Evolutionary conservation across 2,329 filamentous ascomycete species (phyloP).

Genomic region (Botryotinia convoluta): DNA sequence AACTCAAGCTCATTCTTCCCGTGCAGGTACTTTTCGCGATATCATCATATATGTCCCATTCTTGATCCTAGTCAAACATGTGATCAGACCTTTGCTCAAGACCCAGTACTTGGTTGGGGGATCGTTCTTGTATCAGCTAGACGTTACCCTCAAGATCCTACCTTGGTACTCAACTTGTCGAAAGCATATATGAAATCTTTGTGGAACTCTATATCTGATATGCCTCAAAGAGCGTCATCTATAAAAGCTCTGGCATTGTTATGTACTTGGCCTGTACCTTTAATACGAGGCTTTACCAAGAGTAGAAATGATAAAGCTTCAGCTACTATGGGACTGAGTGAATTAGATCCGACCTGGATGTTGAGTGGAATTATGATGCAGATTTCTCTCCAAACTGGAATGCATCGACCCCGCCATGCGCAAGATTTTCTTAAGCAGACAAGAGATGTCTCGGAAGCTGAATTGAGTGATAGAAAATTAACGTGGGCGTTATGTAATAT

Average conservation of each 20-base stretch:
- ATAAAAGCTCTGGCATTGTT: conserved; percentile 34
- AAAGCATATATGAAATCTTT: conserved; percentile 25
- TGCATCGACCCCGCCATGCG: conserved; percentile 31
- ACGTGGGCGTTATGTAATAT: conserved; percentile 69
- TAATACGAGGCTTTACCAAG: conserved; percentile 27
- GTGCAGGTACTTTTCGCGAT: conserved; percentile 58
- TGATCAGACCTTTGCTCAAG: conserved; percentile 56
- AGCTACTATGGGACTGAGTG: conserved; percentile 19
- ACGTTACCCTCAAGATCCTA: conserved; percentile 53
- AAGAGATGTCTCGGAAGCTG: conserved; percentile 26
- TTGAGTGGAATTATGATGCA: conserved; percentile 36
- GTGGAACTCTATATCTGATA: conserved; percentile 27
- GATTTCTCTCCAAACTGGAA: conserved; percentile 33
- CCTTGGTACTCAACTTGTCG: conserved; percentile 43
- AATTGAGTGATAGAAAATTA: conserved; percentile 52
- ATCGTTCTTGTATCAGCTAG: conserved; percentile 61
- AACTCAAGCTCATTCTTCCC: conserved; percentile 1
- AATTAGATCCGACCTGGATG: conserved; percentile 31
- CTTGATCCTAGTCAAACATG: conserved; percentile 53
- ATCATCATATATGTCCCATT: conserved; percentile 64
- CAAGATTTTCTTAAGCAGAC: conserved; percentile 30
- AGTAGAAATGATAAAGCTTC: conserved; percentile 20
- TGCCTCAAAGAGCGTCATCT: conserved; percentile 27
- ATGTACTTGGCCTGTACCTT: conserved; percentile 36
- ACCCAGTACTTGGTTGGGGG: conserved; percentile 67